Evolutionary conservation across 2,329 filamentous ascomycete genomes (phyloP), one percentile per base, ranked within the genome.

Genomic region (Fusarium xylarioides): DNA sequence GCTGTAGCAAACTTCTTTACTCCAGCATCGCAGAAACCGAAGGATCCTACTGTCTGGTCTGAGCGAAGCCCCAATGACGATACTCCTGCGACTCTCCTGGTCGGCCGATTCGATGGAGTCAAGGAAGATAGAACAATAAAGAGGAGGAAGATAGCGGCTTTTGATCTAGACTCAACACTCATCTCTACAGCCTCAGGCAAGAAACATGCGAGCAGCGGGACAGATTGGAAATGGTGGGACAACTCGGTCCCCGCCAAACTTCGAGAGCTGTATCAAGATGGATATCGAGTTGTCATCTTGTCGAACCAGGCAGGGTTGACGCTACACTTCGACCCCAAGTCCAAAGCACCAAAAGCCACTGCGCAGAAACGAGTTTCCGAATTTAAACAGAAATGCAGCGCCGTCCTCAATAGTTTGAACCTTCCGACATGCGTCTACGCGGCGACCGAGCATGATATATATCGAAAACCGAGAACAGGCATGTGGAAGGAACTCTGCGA

Each of bases 181-280:
- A 94, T 99, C 70, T 86, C 86, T 4, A 92, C 94, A 0, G 87
- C 90, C 8, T 97, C 95, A 0, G 95, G 95, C 12, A 96, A 94
- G 82, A 92, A 89, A 56, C 95, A 95, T 78, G 87, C 90, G 6
- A 87, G 88, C 57, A 89, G 91, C 73, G 89, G 91, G 0, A 85
- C 86, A 8, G 95, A 98, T 80, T 99, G 96, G 96, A 94, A 93
- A 81, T 99, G 96, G 96, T 98, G 95, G 94, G 85, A 97, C 80
- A 76, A 83, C 19, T 86, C 83, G 23, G 93, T 98, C 1, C 94
- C 94, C 2, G 82, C 81, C 1, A 89, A 85, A 58, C 81, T 99
- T 23, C 89, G 87, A 73, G 84, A 91, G 66, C 85, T 98, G 4
- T 88, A 94, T 77, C 72, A 82, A 16, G 89, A 96, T 74, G 94